A percentile compares a stretch with the other conserved stretches of the same genome.
phyloP scores from a whole-genome alignment of 345 rosid species.

The Carallia brachiata region DNA sequence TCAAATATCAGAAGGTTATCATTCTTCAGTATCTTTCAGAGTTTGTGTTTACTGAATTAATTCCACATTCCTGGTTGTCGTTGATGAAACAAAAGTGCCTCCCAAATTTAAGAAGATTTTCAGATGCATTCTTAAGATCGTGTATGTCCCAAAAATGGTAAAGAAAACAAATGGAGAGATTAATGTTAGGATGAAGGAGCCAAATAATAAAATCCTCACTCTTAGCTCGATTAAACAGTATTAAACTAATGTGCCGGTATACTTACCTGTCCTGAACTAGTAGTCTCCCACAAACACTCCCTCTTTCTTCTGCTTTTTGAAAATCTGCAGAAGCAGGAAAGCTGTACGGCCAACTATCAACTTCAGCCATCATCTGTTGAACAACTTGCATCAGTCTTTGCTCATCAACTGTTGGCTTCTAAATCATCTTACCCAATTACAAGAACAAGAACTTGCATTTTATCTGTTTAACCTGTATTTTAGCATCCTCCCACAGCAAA shows the following conservation, averaged over 20 bases:
- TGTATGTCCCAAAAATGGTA: too few species aligned
- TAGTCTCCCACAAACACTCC: slow-evolving; percentile 68
- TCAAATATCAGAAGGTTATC: background rate
- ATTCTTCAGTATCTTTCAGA: background rate
- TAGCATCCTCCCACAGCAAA: slow-evolving; percentile 93
- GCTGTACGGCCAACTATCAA: slow-evolving; percentile 83
- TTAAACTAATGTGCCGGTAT: background rate
- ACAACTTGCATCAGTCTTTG: slow-evolving; percentile 11
- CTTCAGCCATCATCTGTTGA: slow-evolving; percentile 25
- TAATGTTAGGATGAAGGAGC: background rate
- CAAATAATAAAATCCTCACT: background rate
- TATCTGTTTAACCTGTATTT: slow-evolving; percentile 44
- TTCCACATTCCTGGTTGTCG: too few species aligned
- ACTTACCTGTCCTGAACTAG: slow-evolving; percentile 64
- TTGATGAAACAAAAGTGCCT: too few species aligned
- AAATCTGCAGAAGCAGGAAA: slow-evolving; percentile 93
- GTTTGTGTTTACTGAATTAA: too few species aligned
- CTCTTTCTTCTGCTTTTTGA: slow-evolving; percentile 68
- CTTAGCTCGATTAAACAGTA: background rate
- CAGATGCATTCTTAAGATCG: too few species aligned
- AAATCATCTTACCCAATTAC: slow-evolving; percentile 3
- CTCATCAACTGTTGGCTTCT: slow-evolving; percentile 12
- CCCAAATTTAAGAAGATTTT: too few species aligned
- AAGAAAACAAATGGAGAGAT: too few species aligned
- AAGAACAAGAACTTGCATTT: slow-evolving; percentile 9